phyloP scores from a whole-genome alignment of 345 rosid genomes.

The Erodium maritimum region DNA sequence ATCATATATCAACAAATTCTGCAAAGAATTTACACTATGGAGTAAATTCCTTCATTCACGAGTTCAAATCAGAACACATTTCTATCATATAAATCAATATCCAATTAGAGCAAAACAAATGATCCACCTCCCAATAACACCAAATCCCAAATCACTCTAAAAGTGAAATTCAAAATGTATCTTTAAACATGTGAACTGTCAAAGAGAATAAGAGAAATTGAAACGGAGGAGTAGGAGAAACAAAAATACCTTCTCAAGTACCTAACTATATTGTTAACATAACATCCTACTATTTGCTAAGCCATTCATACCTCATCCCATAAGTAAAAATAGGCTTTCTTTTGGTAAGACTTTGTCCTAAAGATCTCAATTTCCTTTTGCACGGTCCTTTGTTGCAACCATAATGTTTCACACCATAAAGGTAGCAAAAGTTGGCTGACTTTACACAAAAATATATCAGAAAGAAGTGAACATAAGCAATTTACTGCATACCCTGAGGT shows the following conservation, averaged over 20 bases:
- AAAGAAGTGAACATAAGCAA: not conserved
- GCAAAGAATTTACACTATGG: no score
- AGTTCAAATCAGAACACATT: no score
- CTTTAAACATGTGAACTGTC: no score
- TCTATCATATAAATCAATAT: no score
- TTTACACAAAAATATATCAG: not conserved
- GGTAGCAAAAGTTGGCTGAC: not conserved
- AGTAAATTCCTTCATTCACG: no score
- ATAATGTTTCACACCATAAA: not conserved
- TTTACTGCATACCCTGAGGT: not conserved
- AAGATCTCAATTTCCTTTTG: conserved; percentile 6
- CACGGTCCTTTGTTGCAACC: not conserved
- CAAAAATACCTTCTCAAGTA: no score
- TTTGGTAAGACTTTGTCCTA: conserved; percentile 1
- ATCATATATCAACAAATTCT: not conserved
- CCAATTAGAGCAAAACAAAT: not conserved
- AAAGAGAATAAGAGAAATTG: no score
- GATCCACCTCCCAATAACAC: not conserved
- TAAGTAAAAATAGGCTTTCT: conserved; percentile 3
- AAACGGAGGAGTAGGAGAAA: no score
- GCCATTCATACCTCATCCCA: conserved; percentile 6
- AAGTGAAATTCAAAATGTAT: no score
- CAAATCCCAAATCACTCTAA: not conserved
- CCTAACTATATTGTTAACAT: no score
- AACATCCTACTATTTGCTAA: no score